A percentile compares a stretch with the other conserved stretches of the same genome.
These are phyloP conservation scores for Ochromonas danica DNA, from an alignment of 108 stramenopile species.

Conservation along the genomic window DNA sequence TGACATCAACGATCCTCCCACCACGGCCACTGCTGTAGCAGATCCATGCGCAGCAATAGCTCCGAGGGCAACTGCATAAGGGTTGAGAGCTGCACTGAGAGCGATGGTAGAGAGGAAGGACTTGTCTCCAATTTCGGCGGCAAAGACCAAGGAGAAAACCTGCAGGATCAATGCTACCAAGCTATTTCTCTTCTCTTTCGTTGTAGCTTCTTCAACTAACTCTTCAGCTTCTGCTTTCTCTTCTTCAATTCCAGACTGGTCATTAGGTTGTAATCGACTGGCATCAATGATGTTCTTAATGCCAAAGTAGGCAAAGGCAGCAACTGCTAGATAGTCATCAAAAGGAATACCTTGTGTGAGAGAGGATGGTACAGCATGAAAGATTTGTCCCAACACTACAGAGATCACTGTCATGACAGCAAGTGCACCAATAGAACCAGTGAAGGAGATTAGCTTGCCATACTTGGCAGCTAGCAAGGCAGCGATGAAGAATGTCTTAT, in stretches of 20 bases:
- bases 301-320: neutral
- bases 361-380: constrained; percentile 79
- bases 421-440: neutral
- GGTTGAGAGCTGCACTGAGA: constrained; percentile 52
- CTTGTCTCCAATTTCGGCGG: constrained; percentile 55
- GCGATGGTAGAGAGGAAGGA: constrained; percentile 56
- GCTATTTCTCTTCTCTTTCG: constrained; percentile 1
- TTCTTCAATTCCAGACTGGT: constrained; percentile 52
- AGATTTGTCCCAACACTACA: constrained; percentile 86
- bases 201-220: constrained; percentile 34
- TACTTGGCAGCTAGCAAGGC: neutral
- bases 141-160: constrained; percentile 52
- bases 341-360: constrained; percentile 48
- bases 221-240: constrained; percentile 46
- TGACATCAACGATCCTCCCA: constrained; percentile 51
- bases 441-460: neutral
- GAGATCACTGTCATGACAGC: constrained; percentile 46
- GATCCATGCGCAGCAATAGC: constrained; percentile 54
- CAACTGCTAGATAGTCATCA: neutral
- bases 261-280: constrained; percentile 40
- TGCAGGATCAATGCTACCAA: constrained; percentile 45
- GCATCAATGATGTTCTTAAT: constrained; percentile 32
- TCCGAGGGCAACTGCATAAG: constrained; percentile 47
- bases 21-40: constrained; percentile 54
- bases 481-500: neutral